These are phyloP conservation scores for Aspergillus incahuasiensis DNA, from an alignment of 495 filamentous ascomycete genomes.

Conservation along the genomic window DNA sequence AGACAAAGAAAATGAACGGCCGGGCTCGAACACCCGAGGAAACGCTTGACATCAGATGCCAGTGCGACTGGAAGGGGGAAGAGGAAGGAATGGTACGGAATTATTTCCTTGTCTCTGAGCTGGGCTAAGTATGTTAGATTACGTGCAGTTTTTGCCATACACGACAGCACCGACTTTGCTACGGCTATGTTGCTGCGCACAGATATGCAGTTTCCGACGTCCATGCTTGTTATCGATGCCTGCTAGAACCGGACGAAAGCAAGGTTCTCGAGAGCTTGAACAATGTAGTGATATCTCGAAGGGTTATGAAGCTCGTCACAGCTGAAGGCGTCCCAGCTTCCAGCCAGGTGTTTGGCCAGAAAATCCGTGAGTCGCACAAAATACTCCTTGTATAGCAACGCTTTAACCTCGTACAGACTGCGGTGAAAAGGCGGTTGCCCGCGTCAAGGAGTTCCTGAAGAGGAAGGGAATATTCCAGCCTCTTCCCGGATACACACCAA, in stretches of 20 bases:
- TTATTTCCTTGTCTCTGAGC: neutral
- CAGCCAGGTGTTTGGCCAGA: constrained; percentile 19
- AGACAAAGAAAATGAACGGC: neutral
- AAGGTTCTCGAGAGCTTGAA: constrained; percentile 29
- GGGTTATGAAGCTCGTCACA: constrained; percentile 25
- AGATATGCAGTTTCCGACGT: constrained; percentile 29
- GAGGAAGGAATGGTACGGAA: constrained; percentile 40
- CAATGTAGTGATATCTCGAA: constrained; percentile 30
- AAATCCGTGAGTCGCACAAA: constrained; percentile 23
- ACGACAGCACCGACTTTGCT: constrained; percentile 48
- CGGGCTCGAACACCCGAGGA: neutral
- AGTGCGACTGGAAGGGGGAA: constrained; percentile 38
- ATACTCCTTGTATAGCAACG: neutral
- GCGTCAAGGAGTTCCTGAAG: constrained; percentile 26
- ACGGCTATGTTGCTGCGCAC: constrained; percentile 31
- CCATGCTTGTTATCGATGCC: constrained; percentile 48
- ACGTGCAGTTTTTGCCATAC: constrained; percentile 43
- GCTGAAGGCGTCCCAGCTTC: constrained; percentile 23
- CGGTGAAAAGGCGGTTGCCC: constrained; percentile 23
- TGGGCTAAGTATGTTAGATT: constrained; percentile 26
- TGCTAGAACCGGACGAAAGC: constrained; percentile 35
- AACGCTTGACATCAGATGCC: constrained; percentile 27
- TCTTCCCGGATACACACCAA: constrained; percentile 26
- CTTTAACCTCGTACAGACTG: constrained; percentile 29
- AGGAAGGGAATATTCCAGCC: constrained; percentile 26